These are phyloP conservation scores for Phytophthora cryptogea DNA, from an alignment of 352 stramenopile species.

Conservation along the genomic window DNA sequence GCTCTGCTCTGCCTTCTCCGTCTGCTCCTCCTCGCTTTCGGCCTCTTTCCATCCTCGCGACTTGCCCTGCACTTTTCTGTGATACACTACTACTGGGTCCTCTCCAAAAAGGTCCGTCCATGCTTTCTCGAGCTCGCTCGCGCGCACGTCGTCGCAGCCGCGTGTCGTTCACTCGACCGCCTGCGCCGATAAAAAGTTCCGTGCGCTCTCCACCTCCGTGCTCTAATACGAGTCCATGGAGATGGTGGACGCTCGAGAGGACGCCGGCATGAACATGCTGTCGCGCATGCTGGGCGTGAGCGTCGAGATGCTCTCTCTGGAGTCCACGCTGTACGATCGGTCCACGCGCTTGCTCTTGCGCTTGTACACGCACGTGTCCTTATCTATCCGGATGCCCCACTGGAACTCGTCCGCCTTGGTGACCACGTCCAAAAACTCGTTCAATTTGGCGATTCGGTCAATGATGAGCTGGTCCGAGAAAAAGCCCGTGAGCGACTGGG, in stretches of 20 bases:
- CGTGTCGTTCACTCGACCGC: conserved; percentile 7
- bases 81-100: conserved; percentile 42
- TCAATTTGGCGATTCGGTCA: conserved; percentile 85
- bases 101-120: conserved; percentile 20
- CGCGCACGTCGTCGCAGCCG: background rate
- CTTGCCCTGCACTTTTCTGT: conserved; percentile 32
- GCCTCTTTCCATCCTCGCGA: conserved; percentile 5
- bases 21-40: background rate
- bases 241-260: conserved; percentile 72
- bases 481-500: conserved; percentile 80
- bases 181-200: conserved; percentile 7
- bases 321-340: conserved; percentile 64
- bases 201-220: background rate
- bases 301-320: conserved; percentile 80
- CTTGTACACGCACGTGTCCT: conserved; percentile 90
- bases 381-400: conserved; percentile 91
- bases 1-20: conserved; percentile 4
- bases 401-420: conserved; percentile 87
- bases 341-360: conserved; percentile 82
- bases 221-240: conserved; percentile 59
- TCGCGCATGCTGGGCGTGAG: conserved; percentile 75
- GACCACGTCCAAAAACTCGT: conserved; percentile 86
- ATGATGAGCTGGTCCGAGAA: conserved; percentile 88
- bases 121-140: conserved; percentile 10
- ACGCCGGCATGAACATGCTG: conserved; percentile 68